Percentiles rank a stretch among this genome's conserved stretches.
Evolutionary conservation across 2,329 filamentous ascomycete genomes (phyloP).

Genomic region (Fusarium sp.): DNA sequence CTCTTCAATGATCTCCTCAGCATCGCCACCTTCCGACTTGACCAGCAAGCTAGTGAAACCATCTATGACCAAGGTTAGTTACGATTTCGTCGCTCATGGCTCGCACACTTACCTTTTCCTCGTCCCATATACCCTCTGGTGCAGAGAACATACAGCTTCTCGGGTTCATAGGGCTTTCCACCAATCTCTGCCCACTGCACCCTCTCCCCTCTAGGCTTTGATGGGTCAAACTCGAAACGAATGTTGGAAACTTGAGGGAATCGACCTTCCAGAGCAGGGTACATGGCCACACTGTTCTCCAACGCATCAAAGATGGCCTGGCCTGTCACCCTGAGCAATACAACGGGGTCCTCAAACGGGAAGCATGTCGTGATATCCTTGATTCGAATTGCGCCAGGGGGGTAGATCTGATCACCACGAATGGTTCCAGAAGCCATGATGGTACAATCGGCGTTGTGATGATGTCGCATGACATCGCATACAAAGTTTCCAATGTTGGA

Average conservation of each 20-base stretch:
- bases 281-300: constrained; percentile 83
- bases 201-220: constrained; percentile 68
- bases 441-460: constrained; percentile 83
- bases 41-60: constrained; percentile 83
- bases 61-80: constrained; percentile 59
- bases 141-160: constrained; percentile 75
- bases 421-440: constrained; percentile 90
- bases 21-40: constrained; percentile 77
- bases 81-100: no score
- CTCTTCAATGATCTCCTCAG: constrained; percentile 82
- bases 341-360: constrained; percentile 90
- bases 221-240: constrained; percentile 76
- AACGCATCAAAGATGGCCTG: constrained; percentile 80
- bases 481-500: constrained; percentile 92
- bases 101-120: constrained; percentile 68
- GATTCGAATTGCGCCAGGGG: constrained; percentile 79
- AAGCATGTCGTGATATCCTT: constrained; percentile 91
- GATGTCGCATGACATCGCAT: constrained; percentile 88
- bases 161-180: constrained; percentile 68
- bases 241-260: constrained; percentile 93
- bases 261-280: constrained; percentile 84
- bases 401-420: constrained; percentile 88
- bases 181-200: constrained; percentile 72
- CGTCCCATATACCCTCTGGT: constrained; percentile 91
- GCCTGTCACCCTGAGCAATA: constrained; percentile 78